Base-by-base conservation (phyloP, 2,329 filamentous ascomycete species). In the Cylindrodendrum hubeiense region DNA sequence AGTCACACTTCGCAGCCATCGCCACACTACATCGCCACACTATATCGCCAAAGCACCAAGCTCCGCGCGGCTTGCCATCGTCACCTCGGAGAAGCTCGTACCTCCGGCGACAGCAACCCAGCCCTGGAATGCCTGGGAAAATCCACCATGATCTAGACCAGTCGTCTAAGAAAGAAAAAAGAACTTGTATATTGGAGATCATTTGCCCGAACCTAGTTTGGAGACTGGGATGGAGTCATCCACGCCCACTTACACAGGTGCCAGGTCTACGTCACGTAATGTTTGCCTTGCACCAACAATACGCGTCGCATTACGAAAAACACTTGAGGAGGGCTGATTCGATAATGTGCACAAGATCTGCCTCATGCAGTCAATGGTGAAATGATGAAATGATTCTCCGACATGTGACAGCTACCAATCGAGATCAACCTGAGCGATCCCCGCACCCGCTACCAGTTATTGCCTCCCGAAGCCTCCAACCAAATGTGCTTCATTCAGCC, bases 1-100 rank as follows among this genome's bases (percentile, higher is more conserved):
- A 73, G 41, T 73, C 71, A 73, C 64, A 72, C 59, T 52, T 30
- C 30, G n/a, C 37, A 34, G 59, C 17, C 28, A 52, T 71, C 66
- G 65, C 71, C 28, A 30, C 28, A 30, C 12, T n/a, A n/a, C n/a
- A n/a, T 39, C 15, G 37, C 37, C 71, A 70, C 68, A 58, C 53
- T 61, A 30, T 19, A 30, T 39, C 22, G 37, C 26, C 15, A 50
- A 63, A 49, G 58, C 43, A 67, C 10, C 41, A 49, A 50, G 49
- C 56, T 66, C 67, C 70, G 67, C 71, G 71, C 55, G 63, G 67
- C 71, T 62, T 61, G 46, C 41, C 41, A 64, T 60, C 24, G 21
- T 59, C 56, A 43, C 54, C 43, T 68, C 63, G 55, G 55, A 44
- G 41, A 59, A 66, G 33, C 19, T 59, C 51, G 56, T 64, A 64